A percentile compares a stretch with the other conserved stretches of the same genome.
Conservation (phyloP, 2,329 filamentous ascomycete genomes). For the Penicillium concentricum region DNA sequence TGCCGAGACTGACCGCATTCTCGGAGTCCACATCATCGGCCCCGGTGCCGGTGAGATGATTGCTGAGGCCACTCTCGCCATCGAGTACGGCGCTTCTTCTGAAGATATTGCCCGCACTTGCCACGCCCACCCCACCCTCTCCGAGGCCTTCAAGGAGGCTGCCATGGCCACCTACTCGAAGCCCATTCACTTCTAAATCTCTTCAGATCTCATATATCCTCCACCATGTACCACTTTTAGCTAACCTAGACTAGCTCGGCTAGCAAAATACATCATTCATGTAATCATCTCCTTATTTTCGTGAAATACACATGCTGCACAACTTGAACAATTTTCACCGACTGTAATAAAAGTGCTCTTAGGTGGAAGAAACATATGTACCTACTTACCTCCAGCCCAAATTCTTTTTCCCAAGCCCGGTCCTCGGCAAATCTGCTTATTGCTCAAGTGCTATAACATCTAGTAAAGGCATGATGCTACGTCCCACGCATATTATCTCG, state of each 20-base stretch:
- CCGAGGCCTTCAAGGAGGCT: constrained; percentile 99
- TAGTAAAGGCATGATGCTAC: too few relatives aligned
- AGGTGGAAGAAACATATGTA: neutral
- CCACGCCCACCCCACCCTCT: constrained; percentile 93
- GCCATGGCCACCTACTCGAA: constrained; percentile 96
- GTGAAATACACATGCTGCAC: constrained; percentile 2
- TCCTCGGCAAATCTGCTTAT: neutral
- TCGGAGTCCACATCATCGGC: constrained; percentile 95
- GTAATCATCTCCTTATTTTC: constrained; percentile 31
- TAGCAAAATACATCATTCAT: constrained; percentile 38
- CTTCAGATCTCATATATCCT: constrained; percentile 22
- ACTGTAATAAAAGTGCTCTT: neutral
- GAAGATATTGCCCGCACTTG: constrained; percentile 94
- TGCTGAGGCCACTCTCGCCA: constrained; percentile 88
- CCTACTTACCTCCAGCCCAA: too few relatives aligned
- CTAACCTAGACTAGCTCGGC: constrained; percentile 35
- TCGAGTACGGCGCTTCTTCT: constrained; percentile 93
- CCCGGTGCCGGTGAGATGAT: constrained; percentile 99
- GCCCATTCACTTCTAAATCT: constrained; percentile 83
- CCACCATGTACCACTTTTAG: constrained; percentile 27
- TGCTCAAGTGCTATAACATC: neutral
- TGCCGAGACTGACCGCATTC: constrained; percentile 90
- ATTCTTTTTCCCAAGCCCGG: too few relatives aligned
- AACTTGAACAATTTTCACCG: neutral
- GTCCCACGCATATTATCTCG: too few relatives aligned